Evolutionary conservation across 768 basidiomycete species (phyloP).

Genomic region (Cystofilobasidium capitatum): DNA sequence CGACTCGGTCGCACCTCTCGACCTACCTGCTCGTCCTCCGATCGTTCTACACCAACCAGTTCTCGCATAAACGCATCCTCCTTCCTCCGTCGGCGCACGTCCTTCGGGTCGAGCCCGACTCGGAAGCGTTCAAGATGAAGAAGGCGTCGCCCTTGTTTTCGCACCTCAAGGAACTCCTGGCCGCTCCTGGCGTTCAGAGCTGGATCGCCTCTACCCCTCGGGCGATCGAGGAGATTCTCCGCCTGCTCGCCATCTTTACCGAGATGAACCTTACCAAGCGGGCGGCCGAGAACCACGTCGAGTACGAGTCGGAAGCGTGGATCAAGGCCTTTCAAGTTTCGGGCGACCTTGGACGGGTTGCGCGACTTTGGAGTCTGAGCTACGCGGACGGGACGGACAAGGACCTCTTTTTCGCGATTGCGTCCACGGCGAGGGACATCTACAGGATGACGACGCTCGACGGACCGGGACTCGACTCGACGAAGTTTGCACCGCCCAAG

Average conservation of each 20-base stretch:
- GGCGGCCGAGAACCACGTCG: constrained; percentile 70
- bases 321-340: constrained; percentile 94
- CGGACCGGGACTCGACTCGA: constrained; percentile 32
- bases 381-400: constrained; percentile 52
- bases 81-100: constrained; percentile 32
- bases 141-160: constrained; percentile 85
- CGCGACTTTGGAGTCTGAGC: constrained; percentile 79
- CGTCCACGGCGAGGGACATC: constrained; percentile 28
- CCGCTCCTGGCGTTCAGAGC: constrained; percentile 56
- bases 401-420: constrained; percentile 44
- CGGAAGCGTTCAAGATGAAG: constrained; percentile 82
- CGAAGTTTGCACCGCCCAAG: constrained; percentile 53
- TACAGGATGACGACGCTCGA: constrained; percentile 31
- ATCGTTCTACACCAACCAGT: constrained; percentile 87
- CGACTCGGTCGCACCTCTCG: constrained; percentile 60
- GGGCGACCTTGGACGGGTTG: constrained; percentile 74
- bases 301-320: constrained; percentile 96
- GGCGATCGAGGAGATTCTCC: constrained; percentile 60
- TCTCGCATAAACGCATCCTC: constrained; percentile 53
- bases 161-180: constrained; percentile 58
- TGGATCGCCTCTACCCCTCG: constrained; percentile 58
- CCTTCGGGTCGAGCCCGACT: constrained; percentile 61
- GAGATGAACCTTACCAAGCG: constrained; percentile 85
- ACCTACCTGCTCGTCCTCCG: constrained; percentile 73
- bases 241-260: constrained; percentile 81